Base-by-base conservation (phyloP, 495 filamentous ascomycete species). In the Echria macrotheca region DNA sequence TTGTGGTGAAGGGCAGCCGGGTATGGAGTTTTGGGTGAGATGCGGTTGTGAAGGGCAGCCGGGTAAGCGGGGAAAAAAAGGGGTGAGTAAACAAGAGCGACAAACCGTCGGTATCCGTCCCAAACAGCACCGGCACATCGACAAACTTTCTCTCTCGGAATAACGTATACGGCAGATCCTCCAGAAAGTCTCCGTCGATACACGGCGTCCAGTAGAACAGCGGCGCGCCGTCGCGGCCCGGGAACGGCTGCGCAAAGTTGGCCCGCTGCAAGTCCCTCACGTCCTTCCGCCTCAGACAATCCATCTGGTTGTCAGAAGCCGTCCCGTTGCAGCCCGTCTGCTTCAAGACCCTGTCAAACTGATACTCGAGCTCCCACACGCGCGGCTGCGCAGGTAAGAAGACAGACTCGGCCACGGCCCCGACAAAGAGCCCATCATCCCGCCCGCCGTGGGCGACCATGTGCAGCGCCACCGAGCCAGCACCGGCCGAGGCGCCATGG, bases 401-500 rank as follows among this genome's bases (percentile, higher is more conserved):
- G 5, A 70, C 50, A 19, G 69, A 66, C 45, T 75, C 68, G 37
- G 60, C 54, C 21, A 71, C 61, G 19, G 50, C 70, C 9, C 69
- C 69, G 19, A 62, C 58, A 53, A 73, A 74, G 3, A 74, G 63
- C 2, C 53, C 31, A 43, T 64, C 61, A 50, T 64, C 47, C 15
- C 57, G 54, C 3, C 62, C 64, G 14, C 58, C 63, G 45, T 87
- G 83, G 0, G 85, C 82, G 3, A 81, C 71, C 21, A 89, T 72
- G 22, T 87, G 81, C 40, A 88, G 68, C 12, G 78, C 79, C 2
- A 89, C 75, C 0, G 81, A 80, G 1, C 69, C 83, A 4, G 76
- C 85, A 11, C 86, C 86, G 5, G 85, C 86, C 22, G 81, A 86
- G n/a, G 76, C 79, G 41, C 86, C 84, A 50, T 82, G 79, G 25